Base-by-base conservation (phyloP, 148 eudicot species). In the Vaccinium myrtillus region DNA sequence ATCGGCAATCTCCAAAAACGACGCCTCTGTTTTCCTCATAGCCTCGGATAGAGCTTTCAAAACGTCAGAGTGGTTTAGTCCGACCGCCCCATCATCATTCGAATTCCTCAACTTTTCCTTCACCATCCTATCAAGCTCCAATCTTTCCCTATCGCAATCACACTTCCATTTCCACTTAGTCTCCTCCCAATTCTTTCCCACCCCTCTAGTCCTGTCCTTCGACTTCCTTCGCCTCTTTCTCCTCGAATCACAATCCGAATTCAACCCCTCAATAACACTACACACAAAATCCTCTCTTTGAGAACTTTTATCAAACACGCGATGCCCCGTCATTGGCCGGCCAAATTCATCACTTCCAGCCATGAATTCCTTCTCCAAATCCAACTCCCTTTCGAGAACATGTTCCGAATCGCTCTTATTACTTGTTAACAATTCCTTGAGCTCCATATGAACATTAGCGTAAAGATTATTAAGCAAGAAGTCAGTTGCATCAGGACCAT, bases 401-500 rank as follows among this genome's bases (percentile, higher is more conserved):
- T 23, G 83, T 73, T 49, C 80, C 85, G 1, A 53, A 30, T 76
- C 84, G 13, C 11, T 70, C 90, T 36, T 73, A 84, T n/a, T 69
- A 27, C 1, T 4, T 12, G 43, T 69, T 18, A 89, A 36, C 56
- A 90, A 75, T 18, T 86, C 89, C 77, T 91, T 85, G 30, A 93
- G 90, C 86, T 93, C 95, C 51, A 86, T 87, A 2, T 85, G 84
- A 48, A 93, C 87, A 58, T 88, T 86, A 2, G 94, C 46, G 46
- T 93, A 92, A 16, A 93, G 89, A 90, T 93, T 89, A 16, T 81
- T 85, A 15, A 87, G 59, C 79, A 93, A 77, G 71, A 85, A 93
- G 85, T 93, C 95, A 8, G 95, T 87, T 2, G 95, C 95, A 87
- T 93, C 95, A 13, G 95, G 95, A 5, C 95, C 95, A 49, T 90